Evolutionary conservation across 208 protist species (phyloP), one percentile per base, ranked within the genome.

Genomic region (Trypanosoma scelopori): DNA sequence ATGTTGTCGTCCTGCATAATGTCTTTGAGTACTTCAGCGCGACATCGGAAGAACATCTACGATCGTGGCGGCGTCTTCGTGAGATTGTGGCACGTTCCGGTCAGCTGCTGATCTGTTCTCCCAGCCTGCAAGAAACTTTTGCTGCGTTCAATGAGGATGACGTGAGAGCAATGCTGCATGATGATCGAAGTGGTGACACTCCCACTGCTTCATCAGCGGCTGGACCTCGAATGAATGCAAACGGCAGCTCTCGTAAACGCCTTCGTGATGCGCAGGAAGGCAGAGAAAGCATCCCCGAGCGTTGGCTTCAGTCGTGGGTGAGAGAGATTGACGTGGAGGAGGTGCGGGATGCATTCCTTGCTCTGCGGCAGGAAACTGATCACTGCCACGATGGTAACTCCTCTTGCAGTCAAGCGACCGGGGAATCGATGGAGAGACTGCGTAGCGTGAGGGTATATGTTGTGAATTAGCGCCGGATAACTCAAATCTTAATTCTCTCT

Each of bases 1-100:
- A 89, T 58, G 69, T 95, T n/a, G 32, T 92, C 13, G 80, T 95
- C 52, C 64, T 95, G 37, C 89, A 95, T 79, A 95, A 95, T 69
- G 85, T 95, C 0, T 95, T 95, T 67, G 85, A 95, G 70, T 95
- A 92, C 65, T 95, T 95, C 64, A 74, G 56, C 52, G 25, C 55
- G 11, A 65, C 74, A 3, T 42, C 57, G 3, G 71, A 74, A 23
- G 79, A 78, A 18, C 89, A 95, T 69, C 61, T 89, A 12, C 25
- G 37, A 41, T 88, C 75, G 51, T 95, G 89, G 86, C 39, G 71
- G 56, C 78, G 79, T 58, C 75, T 95, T 67, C 81, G 80, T 25
- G 57, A 76, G 23, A 37, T 76, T 16, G 75, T 87, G 28, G 43
- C 61, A 15, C 41, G 71, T 37, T 58, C 63, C 9, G 84, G 85